These are phyloP conservation scores for Alternaria metachromatica DNA, from an alignment of 2,329 filamentous ascomycete species.

Conservation along the genomic window DNA sequence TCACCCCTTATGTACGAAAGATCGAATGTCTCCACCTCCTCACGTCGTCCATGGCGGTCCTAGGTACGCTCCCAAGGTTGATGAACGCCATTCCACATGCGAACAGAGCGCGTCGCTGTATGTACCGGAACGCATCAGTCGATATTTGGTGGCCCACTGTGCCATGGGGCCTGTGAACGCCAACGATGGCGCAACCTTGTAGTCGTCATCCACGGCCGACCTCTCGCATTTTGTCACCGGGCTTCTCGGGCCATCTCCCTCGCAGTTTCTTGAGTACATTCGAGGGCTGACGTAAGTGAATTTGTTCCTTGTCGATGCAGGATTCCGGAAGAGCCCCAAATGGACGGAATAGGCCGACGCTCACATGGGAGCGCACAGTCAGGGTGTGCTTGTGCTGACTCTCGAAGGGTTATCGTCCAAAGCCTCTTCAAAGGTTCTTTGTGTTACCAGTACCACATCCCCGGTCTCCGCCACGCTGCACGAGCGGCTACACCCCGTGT, in stretches of 20 bases:
- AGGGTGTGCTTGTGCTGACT: not conserved
- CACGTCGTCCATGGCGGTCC: not conserved
- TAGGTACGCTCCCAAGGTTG: not conserved
- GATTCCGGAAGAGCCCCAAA: not conserved
- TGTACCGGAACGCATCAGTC: not conserved
- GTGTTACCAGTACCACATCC: not conserved
- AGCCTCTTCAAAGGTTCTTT: not conserved
- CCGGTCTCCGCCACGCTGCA: not conserved
- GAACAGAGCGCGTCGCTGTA: not conserved
- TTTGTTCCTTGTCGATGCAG: not conserved
- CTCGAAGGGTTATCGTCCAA: not conserved
- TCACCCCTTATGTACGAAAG: not conserved
- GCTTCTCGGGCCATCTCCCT: not conserved
- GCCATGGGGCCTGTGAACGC: not conserved
- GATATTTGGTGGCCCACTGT: not conserved
- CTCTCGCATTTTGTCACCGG: not conserved
- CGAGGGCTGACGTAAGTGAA: not conserved
- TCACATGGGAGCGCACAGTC: not conserved
- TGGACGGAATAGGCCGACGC: not conserved
- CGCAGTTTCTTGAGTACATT: not conserved
- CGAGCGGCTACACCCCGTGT: not conserved
- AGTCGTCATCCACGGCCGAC: not conserved
- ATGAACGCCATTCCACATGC: not conserved
- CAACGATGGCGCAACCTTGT: not conserved
- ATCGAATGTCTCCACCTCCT: not conserved